Evolutionary conservation across 495 filamentous ascomycete species (phyloP), one percentile per base, ranked within the genome.

Genomic region (Astrothelium macrocarpum): DNA sequence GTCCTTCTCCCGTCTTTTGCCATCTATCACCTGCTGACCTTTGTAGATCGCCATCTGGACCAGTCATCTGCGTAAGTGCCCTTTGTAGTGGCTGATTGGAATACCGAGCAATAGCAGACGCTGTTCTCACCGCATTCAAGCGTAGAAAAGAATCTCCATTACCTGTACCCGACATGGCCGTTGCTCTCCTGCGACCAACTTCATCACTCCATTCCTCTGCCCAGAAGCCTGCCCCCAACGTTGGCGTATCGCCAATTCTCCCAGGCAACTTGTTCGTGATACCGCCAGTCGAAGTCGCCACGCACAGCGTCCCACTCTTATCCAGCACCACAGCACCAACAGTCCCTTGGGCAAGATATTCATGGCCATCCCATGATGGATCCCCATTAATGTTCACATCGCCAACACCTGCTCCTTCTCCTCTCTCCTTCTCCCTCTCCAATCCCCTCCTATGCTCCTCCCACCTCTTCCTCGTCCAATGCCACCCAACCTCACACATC

Each of bases 81-180:
- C 73, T 63, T 58, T 68, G 68, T 18, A 70, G 58, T 10, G 66
- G 59, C 0, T 74, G 69, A 14, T 23, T 10, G 4, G 85, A 77
- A 71, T 87, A 92, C n/a, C 87, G 81, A 12, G 84, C 80, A 62
- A 93, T 88, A 0, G 90, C 84, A 14, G 83, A 87, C 2, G 85
- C 84, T 9, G 89, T 90, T 4, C 87, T 82, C 2, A 80, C 84
- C 1, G 90, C 90, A n/a, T 80, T 80, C 20, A 83, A 75, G 0
- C 90, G 85, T 1, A 96, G 80, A 71, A 95, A 96, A 0, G 90
- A 90, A 70, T 96, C 92, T 0, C 91, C 91, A 66, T 96, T 95
- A 2, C 91, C 91, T 0, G 91, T 95, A 0, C 91, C 91, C 0
- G 90, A 94, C 34, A 94, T 76, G 9, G 84, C 91, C 5, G 92